phyloP scores from a whole-genome alignment of 2,329 filamentous ascomycete genomes.

The Periconia digitata region DNA sequence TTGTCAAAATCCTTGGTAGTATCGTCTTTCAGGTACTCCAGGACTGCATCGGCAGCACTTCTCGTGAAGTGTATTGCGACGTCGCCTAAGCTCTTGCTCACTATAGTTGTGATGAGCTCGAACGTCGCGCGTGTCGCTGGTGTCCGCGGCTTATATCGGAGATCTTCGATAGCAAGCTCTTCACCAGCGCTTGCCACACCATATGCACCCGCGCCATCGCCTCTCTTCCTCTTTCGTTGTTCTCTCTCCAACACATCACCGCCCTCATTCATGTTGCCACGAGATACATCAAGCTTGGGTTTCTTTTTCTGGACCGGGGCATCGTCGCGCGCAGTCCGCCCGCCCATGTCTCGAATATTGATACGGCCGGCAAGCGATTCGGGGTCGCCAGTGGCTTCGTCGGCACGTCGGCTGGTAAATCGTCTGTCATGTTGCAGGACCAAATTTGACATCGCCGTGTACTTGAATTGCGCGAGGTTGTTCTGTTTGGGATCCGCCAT shows the following conservation, averaged over 20 bases:
- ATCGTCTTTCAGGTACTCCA: constrained; percentile 93
- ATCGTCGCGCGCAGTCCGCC: constrained; percentile 74
- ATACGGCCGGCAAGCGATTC: constrained; percentile 95
- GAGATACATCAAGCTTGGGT: constrained; percentile 67
- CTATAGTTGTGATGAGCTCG: constrained; percentile 89
- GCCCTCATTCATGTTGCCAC: constrained; percentile 76
- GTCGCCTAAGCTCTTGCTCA: constrained; percentile 85
- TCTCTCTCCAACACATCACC: constrained; percentile 81
- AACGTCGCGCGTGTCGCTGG: constrained; percentile 90
- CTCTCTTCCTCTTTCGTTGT: constrained; percentile 78
- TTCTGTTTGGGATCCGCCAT: constrained; percentile 32
- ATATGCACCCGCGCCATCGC: constrained; percentile 64
- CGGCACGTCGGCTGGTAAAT: constrained; percentile 87
- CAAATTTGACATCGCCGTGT: constrained; percentile 99
- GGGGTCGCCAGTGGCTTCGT: constrained; percentile 95
- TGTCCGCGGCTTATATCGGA: constrained; percentile 89
- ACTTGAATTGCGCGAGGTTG: constrained; percentile 96
- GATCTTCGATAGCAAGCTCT: constrained; percentile 85
- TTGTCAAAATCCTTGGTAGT: constrained; percentile 96
- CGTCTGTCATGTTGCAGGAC: constrained; percentile 99
- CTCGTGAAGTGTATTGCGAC: constrained; percentile 88
- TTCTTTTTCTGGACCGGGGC: constrained; percentile 79
- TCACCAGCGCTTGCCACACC: constrained; percentile 74
- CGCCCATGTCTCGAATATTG: constrained; percentile 93
- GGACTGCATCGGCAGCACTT: constrained; percentile 87